Evolutionary conservation across 257 asterid species (phyloP).

Genomic region (Salvia hispanica): DNA sequence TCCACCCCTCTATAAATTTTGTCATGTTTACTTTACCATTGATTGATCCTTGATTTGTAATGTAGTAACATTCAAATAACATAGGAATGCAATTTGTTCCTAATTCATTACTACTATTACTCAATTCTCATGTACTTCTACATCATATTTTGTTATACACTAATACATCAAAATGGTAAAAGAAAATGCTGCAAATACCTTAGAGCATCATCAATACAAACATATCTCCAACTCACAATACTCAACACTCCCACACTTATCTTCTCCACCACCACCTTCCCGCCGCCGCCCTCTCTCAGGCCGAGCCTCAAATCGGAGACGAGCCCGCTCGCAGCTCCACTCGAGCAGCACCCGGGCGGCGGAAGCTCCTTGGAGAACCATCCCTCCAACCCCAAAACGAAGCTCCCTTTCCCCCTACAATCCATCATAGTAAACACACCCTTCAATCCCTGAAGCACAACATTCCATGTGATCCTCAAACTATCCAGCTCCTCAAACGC

Average conservation of each 20-base stretch:
- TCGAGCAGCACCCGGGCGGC: conserved; percentile 57
- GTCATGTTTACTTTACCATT: background rate
- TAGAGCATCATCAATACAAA: conserved; percentile 70
- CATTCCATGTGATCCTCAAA: conserved; percentile 64
- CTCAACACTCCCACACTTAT: conserved; percentile 76
- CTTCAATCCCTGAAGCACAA: conserved; percentile 56
- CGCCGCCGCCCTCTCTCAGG: conserved; percentile 41
- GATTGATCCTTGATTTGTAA: conserved; percentile 5
- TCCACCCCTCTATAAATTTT: background rate
- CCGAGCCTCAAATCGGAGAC: conserved; percentile 82
- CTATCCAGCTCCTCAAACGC: conserved; percentile 37
- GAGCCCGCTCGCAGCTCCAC: conserved; percentile 56
- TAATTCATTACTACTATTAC: background rate
- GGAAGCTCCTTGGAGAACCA: conserved; percentile 92
- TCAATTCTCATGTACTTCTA: background rate
- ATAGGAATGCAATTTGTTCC: conserved; percentile 5
- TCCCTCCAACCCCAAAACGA: conserved; percentile 76
- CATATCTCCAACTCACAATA: conserved; percentile 81
- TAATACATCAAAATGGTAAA: conserved; percentile 21
- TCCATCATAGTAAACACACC: conserved; percentile 72
- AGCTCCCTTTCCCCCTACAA: conserved; percentile 67
- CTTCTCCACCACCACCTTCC: conserved; percentile 63
- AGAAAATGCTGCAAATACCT: conserved; percentile 87
- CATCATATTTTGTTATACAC: no score
- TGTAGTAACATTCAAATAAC: conserved; percentile 12